Base-by-base conservation (phyloP, 192 early-diverging fungal species). In the Cetraspora pellucida region DNA sequence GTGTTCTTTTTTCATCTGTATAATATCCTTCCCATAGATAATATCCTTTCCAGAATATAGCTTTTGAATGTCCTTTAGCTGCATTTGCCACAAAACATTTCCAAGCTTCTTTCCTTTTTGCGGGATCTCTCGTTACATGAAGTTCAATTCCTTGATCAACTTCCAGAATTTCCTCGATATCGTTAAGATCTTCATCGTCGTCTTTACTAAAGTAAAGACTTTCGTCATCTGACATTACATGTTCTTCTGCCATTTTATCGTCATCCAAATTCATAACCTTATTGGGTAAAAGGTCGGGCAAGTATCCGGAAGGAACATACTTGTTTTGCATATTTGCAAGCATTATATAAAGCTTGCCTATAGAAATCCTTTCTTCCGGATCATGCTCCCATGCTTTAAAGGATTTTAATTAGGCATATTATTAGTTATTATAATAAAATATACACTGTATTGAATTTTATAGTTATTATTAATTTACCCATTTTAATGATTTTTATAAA, bases 1-100 rank as follows among this genome's bases (percentile, higher is more conserved):
- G 8, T 10, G 46, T 10, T 49, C 6, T 49, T 13, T 6, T 6
- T 64, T 37, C 6, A 9, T 64, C 31, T 8, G 19, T 28, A 17
- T n/a, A 31, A 28, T 70, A 70, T 25, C 68, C 68, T 50, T 70
- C 68, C 68, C 68, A 70, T 70, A 70, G 27, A 23, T 70, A 70
- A 52, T 49, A 70, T 16, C 21, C 68, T 50, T 70, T 70, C 68
- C 68, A 70, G 49, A 49, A 70, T 11, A 27, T 70, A 17, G 68
- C 68, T 17, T 9, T 8, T 23, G 37, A 27, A 70, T 49, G n/a
- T 17, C 49, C 68, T 0, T 27, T 27, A 7, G 10, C 23, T 10
- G 68, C 46, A 28, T 70, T n/a, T 23, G 68, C 46, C 10, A 19
- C 21, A 31, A 70, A 70, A 13, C 47, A 52, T 1, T 52, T 25